Base-by-base conservation (phyloP, 805 yeast species). In the Wickerhamiella galacta region DNA sequence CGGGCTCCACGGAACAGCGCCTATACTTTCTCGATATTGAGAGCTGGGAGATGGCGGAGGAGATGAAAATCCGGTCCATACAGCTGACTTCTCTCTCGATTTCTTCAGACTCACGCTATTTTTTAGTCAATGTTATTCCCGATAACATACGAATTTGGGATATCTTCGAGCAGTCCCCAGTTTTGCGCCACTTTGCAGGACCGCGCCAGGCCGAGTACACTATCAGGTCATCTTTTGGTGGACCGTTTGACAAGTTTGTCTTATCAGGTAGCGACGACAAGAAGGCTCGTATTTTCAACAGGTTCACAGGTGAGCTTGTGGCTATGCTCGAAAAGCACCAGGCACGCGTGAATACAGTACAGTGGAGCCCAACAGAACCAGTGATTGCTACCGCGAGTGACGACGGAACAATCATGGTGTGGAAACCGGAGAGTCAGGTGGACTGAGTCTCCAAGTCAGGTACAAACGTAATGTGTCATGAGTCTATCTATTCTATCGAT, bases 231-330 rank as follows among this genome's bases (percentile, higher is more conserved):
- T 66, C 81, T 42, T 74, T 82, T 49, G 92, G 93, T 0, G 75
- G 75, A 29, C 63, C 65, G 36, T 63, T 70, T 38, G 87, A 79
- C 43, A 72, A 73, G 40, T 58, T 79, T 32, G 67, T 81, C 0
- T 56, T 75, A n/a, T 70, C 82, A 42, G 94, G 95, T 1, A 71
- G 85, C 28, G 92, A 79, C 47, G 92, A 83, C 51, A 82, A 82
- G 0, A 60, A 66, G 33, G 63, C 80, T 3, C 81, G 73, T 49
- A 59, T 83, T 2, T 82, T 93, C 93, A 78, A 78, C 46, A 61
- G 75, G 15, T 63, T 64, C 30, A 72, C 72, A 17, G 83, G 90
- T 4, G 72, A 73, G 37, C 59, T 80, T 16, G 56, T 83, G 3
- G 64, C 66, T 3, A 58, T 70, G 10, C 55, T 78, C 15, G 61